Evolutionary conservation across 345 rosid genomes (phyloP), one percentile per base, ranked within the genome.

Genomic region (Crucihimalaya himalaica): DNA sequence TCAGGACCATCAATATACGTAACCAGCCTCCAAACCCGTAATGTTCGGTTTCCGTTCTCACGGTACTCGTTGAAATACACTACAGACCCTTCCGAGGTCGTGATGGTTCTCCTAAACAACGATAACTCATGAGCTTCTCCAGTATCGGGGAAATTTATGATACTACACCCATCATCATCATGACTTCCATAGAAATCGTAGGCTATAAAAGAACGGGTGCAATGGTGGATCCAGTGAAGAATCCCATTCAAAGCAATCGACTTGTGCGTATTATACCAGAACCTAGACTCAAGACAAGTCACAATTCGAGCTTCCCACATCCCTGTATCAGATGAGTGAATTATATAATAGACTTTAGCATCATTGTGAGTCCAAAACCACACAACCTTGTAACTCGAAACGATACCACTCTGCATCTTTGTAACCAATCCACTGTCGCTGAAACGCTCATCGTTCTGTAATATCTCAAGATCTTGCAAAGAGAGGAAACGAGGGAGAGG

Each of bases 21-120:
- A 16, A 37, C 54, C 16, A 72, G 43, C 69, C 8, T 72, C 76
- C 76, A 52, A 63, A 72, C 76, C 62, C 69, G 52, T 8, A 72
- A 20, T 2, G 42, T 63, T 0, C 3, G 15, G 51, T 23, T 20
- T 19, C 6, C 61, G 1, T 40, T 42, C 34, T 28, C 62, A 12
- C 3, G 0, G 11, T 35, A 59, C 50, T 35, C 68, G 23, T 63
- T 72, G 34, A 72, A 39, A 16, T 72, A 52, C 8, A 72, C 63
- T 40, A 72, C 28, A 53, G 25, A 63, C 4, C 43, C 70, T 37
- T 53, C 45, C 2, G 76, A 62, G 19, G 70, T 32, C 5, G 76
- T 51, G 62, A 62, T 53, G 16, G 8, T 52, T 20, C 70, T 63
- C 62, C 34, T 61, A 43, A 18, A 63, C 19, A 2, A 2, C n/a